These are phyloP conservation scores for Suillus plorans DNA, from an alignment of 768 basidiomycete species.

Conservation along the genomic window DNA sequence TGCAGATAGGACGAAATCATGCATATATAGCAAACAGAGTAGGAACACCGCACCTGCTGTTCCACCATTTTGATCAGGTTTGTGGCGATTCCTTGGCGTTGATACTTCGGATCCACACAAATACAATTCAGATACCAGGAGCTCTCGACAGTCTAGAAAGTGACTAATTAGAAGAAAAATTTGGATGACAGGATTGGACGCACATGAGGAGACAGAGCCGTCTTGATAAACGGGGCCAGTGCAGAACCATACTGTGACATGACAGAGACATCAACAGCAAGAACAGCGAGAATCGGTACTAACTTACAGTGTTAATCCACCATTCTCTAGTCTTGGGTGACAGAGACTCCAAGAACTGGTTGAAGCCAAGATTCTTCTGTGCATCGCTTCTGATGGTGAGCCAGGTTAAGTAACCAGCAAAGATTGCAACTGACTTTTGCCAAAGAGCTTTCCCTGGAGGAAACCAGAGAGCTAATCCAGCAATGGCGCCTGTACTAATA, in stretches of 20 bases:
- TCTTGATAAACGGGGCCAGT: not conserved
- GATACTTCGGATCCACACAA: not conserved
- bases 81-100: not conserved
- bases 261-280: not conserved
- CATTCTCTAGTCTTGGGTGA: not conserved
- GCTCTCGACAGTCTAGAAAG: not conserved
- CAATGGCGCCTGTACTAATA: not conserved
- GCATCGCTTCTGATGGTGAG: not conserved
- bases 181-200: not conserved
- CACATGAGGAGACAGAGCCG: not conserved
- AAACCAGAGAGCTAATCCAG: conserved; percentile 1
- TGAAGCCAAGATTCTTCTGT: not conserved
- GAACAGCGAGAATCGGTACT: not conserved
- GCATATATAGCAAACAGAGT: not conserved
- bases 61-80: not conserved
- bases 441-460: not conserved
- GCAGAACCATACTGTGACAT: not conserved
- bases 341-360: not conserved
- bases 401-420: not conserved
- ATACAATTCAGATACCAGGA: not conserved
- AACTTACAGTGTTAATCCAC: not conserved
- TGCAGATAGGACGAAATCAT: not conserved
- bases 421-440: not conserved
- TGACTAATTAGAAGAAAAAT: not conserved
- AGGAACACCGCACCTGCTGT: not conserved